A percentile compares a stretch with the other conserved stretches of the same genome.
phyloP scores from a whole-genome alignment of 768 basidiomycete species.

The Agrocybe chaxingu region DNA sequence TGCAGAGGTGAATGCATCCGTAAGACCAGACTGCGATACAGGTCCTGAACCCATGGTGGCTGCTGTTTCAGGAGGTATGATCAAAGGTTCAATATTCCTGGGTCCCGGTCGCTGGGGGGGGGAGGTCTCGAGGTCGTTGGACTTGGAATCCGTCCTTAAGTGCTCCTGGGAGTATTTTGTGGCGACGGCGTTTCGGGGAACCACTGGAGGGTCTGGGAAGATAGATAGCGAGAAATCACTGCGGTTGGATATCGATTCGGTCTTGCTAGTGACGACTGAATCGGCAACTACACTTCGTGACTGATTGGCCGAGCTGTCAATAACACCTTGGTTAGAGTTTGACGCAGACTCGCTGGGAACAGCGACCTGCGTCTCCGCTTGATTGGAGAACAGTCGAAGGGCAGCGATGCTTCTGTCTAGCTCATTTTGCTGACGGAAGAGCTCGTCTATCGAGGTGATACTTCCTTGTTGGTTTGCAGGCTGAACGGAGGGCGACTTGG shows the following conservation, averaged over 20 bases:
- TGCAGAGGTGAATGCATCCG: constrained; percentile 33
- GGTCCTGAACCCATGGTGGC: constrained; percentile 13
- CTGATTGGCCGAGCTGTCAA: background rate
- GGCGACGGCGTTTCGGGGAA: constrained; percentile 1
- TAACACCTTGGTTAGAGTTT: background rate
- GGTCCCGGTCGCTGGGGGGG: too few relatives aligned
- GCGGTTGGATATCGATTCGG: constrained; percentile 31
- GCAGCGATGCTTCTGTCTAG: constrained; percentile 64
- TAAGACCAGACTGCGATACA: constrained; percentile 4
- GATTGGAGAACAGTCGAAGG: constrained; percentile 41
- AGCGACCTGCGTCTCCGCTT: constrained; percentile 7
- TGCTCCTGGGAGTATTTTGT: constrained; percentile 2
- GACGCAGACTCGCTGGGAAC: background rate
- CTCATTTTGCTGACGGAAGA: constrained; percentile 60
- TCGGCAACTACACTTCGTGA: constrained; percentile 16
- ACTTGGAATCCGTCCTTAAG: background rate
- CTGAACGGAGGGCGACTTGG: constrained; percentile 7
- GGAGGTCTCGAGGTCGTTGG: too few relatives aligned
- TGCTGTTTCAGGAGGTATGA: background rate
- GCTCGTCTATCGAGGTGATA: constrained; percentile 42
- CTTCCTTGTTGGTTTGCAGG: constrained; percentile 19
- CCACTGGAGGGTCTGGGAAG: constrained; percentile 62
- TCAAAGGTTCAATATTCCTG: too few relatives aligned
- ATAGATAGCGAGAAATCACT: constrained; percentile 69
- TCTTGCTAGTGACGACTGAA: constrained; percentile 19